Evolutionary conservation across 768 basidiomycete genomes (phyloP).

Genomic region (Hydnomerulius pinastri): DNA sequence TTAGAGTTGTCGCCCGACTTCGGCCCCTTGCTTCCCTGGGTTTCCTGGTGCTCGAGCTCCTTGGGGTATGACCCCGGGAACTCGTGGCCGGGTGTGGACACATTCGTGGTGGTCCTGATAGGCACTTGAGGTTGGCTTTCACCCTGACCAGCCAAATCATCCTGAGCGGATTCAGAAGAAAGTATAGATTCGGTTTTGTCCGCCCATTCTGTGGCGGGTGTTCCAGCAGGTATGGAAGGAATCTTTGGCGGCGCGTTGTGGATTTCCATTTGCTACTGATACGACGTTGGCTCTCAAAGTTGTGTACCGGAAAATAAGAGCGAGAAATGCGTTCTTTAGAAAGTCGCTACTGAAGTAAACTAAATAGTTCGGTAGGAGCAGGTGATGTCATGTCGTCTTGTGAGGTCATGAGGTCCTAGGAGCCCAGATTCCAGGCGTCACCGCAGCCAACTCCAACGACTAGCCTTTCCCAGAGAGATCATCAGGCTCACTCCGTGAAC

Average conservation of each 20-base stretch:
- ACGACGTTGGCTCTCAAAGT: not conserved
- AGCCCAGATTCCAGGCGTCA: not conserved
- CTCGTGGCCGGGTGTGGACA: conserved; percentile 5
- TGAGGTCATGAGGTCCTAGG: not conserved
- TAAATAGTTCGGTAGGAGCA: conserved; percentile 7
- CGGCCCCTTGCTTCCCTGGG: not conserved
- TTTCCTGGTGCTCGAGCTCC: conserved; percentile 1
- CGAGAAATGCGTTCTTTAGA: not conserved
- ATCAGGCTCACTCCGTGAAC: too few species aligned
- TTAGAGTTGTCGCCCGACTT: not conserved
- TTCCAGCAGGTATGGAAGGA: conserved; percentile 16
- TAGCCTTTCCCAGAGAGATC: too few species aligned
- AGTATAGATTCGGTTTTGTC: conserved; percentile 15
- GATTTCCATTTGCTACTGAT: conserved; percentile 10
- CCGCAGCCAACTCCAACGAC: too few species aligned
- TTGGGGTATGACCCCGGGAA: conserved; percentile 9
- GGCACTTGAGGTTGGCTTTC: not conserved
- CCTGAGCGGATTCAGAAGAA: conserved; percentile 2
- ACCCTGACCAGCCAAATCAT: conserved; percentile 4
- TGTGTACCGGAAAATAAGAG: not conserved
- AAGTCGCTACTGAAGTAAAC: not conserved
- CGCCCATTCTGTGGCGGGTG: conserved; percentile 19
- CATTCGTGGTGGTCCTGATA: not conserved
- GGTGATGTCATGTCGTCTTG: conserved; percentile 29
- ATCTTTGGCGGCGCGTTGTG: conserved; percentile 16